These are phyloP conservation scores for Paradendryphiella salina DNA, from an alignment of 2,329 filamentous ascomycete species.

Conservation along the genomic window DNA sequence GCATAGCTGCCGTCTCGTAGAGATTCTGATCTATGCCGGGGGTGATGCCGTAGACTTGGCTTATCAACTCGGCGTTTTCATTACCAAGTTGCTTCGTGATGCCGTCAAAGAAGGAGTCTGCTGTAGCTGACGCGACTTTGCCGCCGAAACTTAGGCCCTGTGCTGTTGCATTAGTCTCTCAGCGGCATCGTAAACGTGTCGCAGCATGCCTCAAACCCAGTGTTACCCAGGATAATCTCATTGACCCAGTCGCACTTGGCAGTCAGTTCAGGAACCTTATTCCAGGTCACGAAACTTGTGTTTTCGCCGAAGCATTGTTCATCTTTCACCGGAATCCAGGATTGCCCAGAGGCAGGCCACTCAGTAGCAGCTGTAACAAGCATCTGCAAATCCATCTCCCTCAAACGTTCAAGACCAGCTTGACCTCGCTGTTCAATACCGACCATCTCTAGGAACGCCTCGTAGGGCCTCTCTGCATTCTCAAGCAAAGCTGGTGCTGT, in stretches of 20 bases:
- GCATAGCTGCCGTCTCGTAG: slow-evolving; percentile 44
- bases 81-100: slow-evolving; percentile 20
- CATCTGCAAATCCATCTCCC: slow-evolving; percentile 10
- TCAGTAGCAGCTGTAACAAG: slow-evolving; percentile 19
- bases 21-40: slow-evolving; percentile 42
- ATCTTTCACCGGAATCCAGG: slow-evolving; percentile 22
- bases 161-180: background rate
- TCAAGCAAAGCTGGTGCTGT: slow-evolving; percentile 10
- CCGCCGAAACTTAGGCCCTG: slow-evolving; percentile 5
- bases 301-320: slow-evolving; percentile 20
- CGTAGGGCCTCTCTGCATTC: slow-evolving; percentile 15
- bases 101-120: slow-evolving; percentile 29
- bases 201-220: slow-evolving; percentile 49
- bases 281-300: slow-evolving; percentile 22
- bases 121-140: slow-evolving; percentile 8
- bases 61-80: slow-evolving; percentile 12
- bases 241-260: slow-evolving; percentile 47
- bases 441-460: slow-evolving; percentile 26
- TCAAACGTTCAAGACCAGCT: slow-evolving; percentile 13
- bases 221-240: slow-evolving; percentile 52
- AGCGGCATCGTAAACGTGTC: background rate
- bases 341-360: slow-evolving; percentile 1
- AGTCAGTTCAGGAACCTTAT: slow-evolving; percentile 19
- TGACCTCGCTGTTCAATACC: slow-evolving; percentile 19
- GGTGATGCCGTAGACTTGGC: slow-evolving; percentile 47